Percentiles rank a stretch among this genome's conserved stretches.
phyloP scores from a whole-genome alignment of 495 filamentous ascomycete genomes.

The Aspergillus panamensis region DNA sequence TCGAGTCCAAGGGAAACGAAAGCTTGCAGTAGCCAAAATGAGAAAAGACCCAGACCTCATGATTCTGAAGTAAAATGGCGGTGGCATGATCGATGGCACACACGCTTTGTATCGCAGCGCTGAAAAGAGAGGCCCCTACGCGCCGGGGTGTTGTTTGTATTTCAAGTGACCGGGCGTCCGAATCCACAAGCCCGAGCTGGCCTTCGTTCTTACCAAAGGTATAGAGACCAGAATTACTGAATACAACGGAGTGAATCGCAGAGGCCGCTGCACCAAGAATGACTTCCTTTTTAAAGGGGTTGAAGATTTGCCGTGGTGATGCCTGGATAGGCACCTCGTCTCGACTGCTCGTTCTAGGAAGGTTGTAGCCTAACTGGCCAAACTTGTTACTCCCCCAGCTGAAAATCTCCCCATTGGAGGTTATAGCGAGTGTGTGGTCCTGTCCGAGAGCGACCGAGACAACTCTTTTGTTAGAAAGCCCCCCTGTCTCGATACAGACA shows the following conservation, averaged over 20 bases:
- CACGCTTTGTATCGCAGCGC: slow-evolving; percentile 69
- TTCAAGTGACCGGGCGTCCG: slow-evolving; percentile 86
- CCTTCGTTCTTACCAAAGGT: slow-evolving; percentile 96
- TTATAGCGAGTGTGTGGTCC: slow-evolving; percentile 84
- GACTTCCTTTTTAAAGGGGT: slow-evolving; percentile 78
- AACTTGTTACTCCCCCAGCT: slow-evolving; percentile 90
- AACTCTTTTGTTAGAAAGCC: slow-evolving; percentile 66
- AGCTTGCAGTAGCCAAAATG: slow-evolving; percentile 90
- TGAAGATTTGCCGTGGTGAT: slow-evolving; percentile 84
- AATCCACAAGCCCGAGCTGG: slow-evolving; percentile 90
- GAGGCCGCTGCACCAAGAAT: slow-evolving; percentile 87
- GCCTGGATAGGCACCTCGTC: slow-evolving; percentile 77
- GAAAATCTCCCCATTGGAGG: slow-evolving; percentile 76
- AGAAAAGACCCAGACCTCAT: slow-evolving; percentile 88
- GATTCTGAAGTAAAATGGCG: slow-evolving; percentile 75
- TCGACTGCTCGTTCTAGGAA: slow-evolving; percentile 50
- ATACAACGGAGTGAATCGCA: slow-evolving; percentile 83
- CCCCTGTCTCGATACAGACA: slow-evolving; percentile 70
- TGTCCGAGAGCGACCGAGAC: slow-evolving; percentile 75
- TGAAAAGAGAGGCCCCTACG: slow-evolving; percentile 83
- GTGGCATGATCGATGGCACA: slow-evolving; percentile 91
- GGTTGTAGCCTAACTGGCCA: slow-evolving; percentile 80
- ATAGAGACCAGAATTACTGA: slow-evolving; percentile 76
- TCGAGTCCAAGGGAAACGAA: slow-evolving; percentile 70
- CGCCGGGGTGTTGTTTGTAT: slow-evolving; percentile 76